Evolutionary conservation across 306 rosid genomes (phyloP), one percentile per base, ranked within the genome.

Genomic region (Erythrophleum fordii): DNA sequence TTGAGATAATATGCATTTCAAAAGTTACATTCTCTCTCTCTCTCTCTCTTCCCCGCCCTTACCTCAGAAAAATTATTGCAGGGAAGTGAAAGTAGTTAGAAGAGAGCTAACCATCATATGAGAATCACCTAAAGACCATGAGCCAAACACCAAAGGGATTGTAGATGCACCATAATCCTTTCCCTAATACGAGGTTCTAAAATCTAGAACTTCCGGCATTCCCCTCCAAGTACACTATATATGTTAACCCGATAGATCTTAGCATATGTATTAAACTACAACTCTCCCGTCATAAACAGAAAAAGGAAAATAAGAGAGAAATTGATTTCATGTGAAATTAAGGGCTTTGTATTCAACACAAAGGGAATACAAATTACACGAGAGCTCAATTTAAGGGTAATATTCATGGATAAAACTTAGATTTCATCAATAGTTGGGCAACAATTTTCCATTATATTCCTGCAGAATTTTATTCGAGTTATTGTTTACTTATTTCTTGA

Each of bases 401-500:
- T 25, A 11, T 39, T 66, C 28, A 66, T 66, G 55, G 26, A 83
- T 31, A 29, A 61, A 8, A 29, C 66, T 12, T 68, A 28, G 35
- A 39, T 60, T 70, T 26, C 69, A 39, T 48, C 67, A 39, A 65
- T 51, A 60, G 20, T 18, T 64, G 6, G 52, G 66, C 18, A 73
- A 53, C 48, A 22, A 31, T 37, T 56, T 55, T 62, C 39, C 39
- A 25, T 28, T 39, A 20, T 71, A 41, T 11, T 65, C 42, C 5
- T 17, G 14, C n/a, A 61, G 6, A 11, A 25, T 55, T 28, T 6
- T 46, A 49, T 31, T 75, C 25, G 11, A 73, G 23, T 61, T 69
- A 80, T 23, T 82, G 39, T 52, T 28, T n/a, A 44, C 81, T 34
- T 69, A 69, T 68, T 34, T 85, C 61, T 69, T 61, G 68, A 77